Percentiles rank a stretch among this genome's conserved stretches.
Conservation (phyloP, 2,329 filamentous ascomycete genomes). For the Myriosclerotinia scirpicola region DNA sequence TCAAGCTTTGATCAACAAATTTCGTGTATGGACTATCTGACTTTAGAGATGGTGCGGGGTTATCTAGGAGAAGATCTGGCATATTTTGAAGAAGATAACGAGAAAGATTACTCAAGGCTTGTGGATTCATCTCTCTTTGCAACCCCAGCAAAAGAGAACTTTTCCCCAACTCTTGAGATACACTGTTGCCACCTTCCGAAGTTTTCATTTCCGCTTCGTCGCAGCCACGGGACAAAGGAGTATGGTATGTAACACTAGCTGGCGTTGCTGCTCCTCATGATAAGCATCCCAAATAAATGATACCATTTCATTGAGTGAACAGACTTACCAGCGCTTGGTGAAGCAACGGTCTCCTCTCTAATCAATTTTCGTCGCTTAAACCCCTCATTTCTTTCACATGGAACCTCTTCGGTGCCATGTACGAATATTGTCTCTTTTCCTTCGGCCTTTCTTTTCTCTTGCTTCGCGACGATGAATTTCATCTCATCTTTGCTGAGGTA, state of each 20-base stretch:
- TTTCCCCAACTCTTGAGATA: background rate
- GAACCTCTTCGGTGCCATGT: background rate
- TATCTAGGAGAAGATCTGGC: background rate
- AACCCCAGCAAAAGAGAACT: background rate
- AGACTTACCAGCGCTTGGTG: slow-evolving; percentile 14
- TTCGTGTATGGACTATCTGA: no score
- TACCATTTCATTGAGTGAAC: no score
- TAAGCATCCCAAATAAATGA: background rate
- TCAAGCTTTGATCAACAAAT: no score
- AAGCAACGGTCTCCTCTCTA: background rate
- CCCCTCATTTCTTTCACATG: slow-evolving; percentile 1
- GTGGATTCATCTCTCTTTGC: background rate
- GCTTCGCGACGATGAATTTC: slow-evolving; percentile 15
- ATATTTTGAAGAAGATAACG: background rate
- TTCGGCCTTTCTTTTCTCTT: background rate
- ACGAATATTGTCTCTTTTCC: slow-evolving; percentile 13
- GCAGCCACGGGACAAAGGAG: background rate
- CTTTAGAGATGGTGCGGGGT: no score
- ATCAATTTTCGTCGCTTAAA: slow-evolving; percentile 15
- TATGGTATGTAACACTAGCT: background rate
- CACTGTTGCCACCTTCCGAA: background rate
- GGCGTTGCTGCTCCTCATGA: background rate
- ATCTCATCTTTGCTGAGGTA: slow-evolving; percentile 16
- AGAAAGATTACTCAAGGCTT: background rate
- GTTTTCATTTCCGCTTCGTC: background rate